Evolutionary conservation across 768 basidiomycete species (phyloP), one percentile per base, ranked within the genome.

Genomic region (Suillus decipiens): DNA sequence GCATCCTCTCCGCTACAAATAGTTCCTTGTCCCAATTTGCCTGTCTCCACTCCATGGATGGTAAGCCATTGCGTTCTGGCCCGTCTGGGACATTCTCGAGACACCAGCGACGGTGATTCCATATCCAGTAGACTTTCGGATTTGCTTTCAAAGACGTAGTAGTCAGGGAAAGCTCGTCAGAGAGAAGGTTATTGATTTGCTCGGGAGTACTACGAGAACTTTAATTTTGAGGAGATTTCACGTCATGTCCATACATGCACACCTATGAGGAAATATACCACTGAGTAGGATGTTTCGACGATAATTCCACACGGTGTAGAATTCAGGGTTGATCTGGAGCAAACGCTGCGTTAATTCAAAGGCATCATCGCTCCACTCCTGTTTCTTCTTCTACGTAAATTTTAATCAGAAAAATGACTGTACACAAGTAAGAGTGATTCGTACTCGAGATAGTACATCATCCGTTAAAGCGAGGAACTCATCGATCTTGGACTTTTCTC

Each of bases 111-210:
- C 97, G 87, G 70, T 99, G 95, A 72, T 95, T 98, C 97, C 97
- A 99, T 68, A 99, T 95, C 89, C 93, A 95, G 73, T 99, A 99
- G 22, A 97, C 89, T 73, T 99, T 99, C 15, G 97, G 97, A 71
- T 96, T 87, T 10, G 83, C 80, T 70, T 92, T 90, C 50, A 99
- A 83, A 7, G 90, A 88, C 5, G 81, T 77, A 72, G 89, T 92
- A 0, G 96, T 98, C 79, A 95, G 83, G 2, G 82, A 77, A 34
- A 99, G 77, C 62, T 99, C 97, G 45, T 84, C 80, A 2, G 84
- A 76, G 5, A 99, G 83, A 19, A 89, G 56, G 11, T 81, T 73
- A 59, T 94, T 88, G 41, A 87, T 79, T 51, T 87, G 81, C 61
- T 85, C 80, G 2, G 85, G 80, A 8, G 86, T 75, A 59, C 92